Evolutionary conservation across 768 basidiomycete genomes (phyloP), one percentile per base, ranked within the genome.

Genomic region (Tylopilus vinaceipallidus): DNA sequence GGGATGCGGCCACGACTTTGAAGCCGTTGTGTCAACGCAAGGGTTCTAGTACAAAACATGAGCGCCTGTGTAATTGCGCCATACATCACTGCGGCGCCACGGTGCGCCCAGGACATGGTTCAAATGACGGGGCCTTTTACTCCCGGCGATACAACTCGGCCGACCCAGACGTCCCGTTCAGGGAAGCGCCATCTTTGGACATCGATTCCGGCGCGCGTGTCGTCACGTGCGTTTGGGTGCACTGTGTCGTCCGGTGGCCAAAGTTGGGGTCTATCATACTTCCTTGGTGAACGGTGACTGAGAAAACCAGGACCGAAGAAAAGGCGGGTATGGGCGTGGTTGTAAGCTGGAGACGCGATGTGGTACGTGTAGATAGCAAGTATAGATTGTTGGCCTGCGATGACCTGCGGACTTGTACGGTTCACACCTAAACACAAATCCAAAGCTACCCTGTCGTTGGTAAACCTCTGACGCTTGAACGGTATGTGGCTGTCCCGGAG

Each of bases 41-140:
- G n/a, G n/a, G n/a, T n/a, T n/a, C 6, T 8, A 26, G 20, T 22
- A 6, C 5, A 36, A 38, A 29, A 37, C 30, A n/a, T 7, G 53
- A 27, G 23, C 19, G 6, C n/a, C 19, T 16, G 16, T 20, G 40
- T 4, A 11, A 34, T 32, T n/a, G 16, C 29, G 13, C 20, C n/a
- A 20, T 47, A 6, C 6, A 2, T 0, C 2, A 14, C 6, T 19
- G 22, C 24, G 2, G 5, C 17, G 12, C 20, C 10, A n/a, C 20
- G 23, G 41, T 36, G 13, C 19, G 24, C 38, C 20, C 11, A 35
- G 10, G 42, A 19, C 20, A 14, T 61, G 60, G 60, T 6, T 41
- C 23, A 56, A 62, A 33, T 62, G 57, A 57, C 51, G 57, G 13
- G 61, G 51, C 13, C 54, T 52, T 11, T 19, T 61, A 2, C 60